These are phyloP conservation scores for Adansonia digitata DNA, from an alignment of 345 rosid species.

Conservation along the genomic window DNA sequence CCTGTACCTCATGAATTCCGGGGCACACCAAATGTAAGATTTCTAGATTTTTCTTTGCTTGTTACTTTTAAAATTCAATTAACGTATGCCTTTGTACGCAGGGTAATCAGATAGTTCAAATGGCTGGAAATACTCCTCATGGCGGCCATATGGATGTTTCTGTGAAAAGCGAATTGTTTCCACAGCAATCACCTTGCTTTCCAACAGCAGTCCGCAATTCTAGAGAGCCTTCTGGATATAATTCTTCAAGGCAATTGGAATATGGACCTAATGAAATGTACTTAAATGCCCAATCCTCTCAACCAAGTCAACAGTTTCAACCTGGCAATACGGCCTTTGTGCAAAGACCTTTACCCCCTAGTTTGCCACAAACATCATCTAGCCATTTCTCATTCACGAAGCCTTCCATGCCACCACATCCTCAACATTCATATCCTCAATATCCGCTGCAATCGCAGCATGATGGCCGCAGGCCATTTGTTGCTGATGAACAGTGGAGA, in stretches of 20 bases:
- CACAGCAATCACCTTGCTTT: constrained; percentile 59
- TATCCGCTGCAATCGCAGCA: constrained; percentile 53
- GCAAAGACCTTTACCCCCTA: constrained; percentile 51
- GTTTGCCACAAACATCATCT: constrained; percentile 48
- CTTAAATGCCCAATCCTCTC: constrained; percentile 61
- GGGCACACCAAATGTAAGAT: constrained; percentile 44
- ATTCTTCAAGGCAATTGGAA: constrained; percentile 61
- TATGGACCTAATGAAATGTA: constrained; percentile 55
- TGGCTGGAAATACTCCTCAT: constrained; percentile 46
- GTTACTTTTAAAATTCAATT: not conserved
- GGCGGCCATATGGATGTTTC: constrained; percentile 43
- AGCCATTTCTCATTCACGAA: constrained; percentile 57
- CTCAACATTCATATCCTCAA: constrained; percentile 56
- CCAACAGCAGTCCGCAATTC: constrained; percentile 46
- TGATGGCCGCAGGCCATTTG: constrained; percentile 52
- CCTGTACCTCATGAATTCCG: constrained; percentile 48
- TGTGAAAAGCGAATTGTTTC: constrained; percentile 49
- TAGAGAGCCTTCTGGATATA: constrained; percentile 64
- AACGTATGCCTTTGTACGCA: constrained; percentile 23
- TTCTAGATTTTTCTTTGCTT: constrained; percentile 9
- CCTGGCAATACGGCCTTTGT: constrained; percentile 45
- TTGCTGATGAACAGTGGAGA: constrained; percentile 68
- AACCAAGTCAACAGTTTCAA: constrained; percentile 62
- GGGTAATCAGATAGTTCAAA: constrained; percentile 65
- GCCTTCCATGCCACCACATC: constrained; percentile 55